Conservation (phyloP, 805 yeast genomes). For the Pichia phayaonensis region DNA sequence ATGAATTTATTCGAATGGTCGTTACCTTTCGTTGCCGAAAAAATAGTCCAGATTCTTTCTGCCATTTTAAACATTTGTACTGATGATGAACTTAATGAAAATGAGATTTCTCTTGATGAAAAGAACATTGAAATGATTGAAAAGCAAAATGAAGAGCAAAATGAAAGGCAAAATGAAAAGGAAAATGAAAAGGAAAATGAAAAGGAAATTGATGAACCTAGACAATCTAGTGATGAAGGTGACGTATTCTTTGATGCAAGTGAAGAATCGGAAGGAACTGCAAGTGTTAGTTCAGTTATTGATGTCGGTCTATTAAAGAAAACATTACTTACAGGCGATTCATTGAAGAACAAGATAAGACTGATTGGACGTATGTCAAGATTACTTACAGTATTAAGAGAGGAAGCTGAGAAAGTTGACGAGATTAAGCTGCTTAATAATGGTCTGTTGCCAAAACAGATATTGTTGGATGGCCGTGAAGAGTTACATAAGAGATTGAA, state of each 20-base stretch:
- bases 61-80: conserved; percentile 89
- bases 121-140: background rate
- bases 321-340: background rate
- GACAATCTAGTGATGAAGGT: background rate
- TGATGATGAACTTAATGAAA: conserved; percentile 85
- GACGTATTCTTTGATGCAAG: background rate
- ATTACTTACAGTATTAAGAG: conserved; percentile 82
- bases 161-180: background rate
- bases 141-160: background rate
- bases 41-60: conserved; percentile 87
- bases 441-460: conserved; percentile 80
- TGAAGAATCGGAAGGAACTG: background rate
- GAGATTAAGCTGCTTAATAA: conserved; percentile 67
- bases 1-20: conserved; percentile 99
- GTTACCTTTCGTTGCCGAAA: conserved; percentile 93
- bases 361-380: conserved; percentile 57
- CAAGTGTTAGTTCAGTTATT: background rate
- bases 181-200: background rate
- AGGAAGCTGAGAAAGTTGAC: conserved; percentile 79
- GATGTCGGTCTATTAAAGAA: background rate
- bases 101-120: conserved; percentile 14
- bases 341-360: background rate
- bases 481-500: conserved; percentile 60
- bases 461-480: conserved; percentile 74
- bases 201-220: background rate